Percentiles rank a stretch among this genome's conserved stretches.
Evolutionary conservation across 345 rosid genomes (phyloP).

Genomic region (Noccaea bulbosa): DNA sequence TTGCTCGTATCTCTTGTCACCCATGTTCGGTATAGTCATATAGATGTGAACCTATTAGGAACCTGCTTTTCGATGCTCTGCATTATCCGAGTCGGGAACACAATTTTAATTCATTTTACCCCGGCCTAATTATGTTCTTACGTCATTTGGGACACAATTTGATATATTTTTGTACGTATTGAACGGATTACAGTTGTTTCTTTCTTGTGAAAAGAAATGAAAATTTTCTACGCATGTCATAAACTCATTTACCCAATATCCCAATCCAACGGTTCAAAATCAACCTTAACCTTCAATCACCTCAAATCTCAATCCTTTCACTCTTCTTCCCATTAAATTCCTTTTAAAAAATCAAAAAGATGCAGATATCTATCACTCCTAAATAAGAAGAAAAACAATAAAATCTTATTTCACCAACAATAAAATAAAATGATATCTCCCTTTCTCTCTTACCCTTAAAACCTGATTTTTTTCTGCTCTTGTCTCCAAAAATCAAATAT

Average conservation of each 20-base stretch:
- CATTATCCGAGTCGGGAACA: no score
- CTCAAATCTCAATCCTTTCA: not conserved
- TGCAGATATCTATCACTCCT: slow-evolving; percentile 30
- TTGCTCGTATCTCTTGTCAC: no score
- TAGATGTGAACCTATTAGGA: no score
- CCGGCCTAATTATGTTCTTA: no score
- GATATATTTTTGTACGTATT: not conserved
- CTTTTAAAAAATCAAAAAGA: not conserved
- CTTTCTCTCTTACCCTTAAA: slow-evolving; percentile 23
- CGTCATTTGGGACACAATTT: slow-evolving; percentile 9
- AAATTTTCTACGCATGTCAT: not conserved
- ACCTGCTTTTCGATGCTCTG: no score
- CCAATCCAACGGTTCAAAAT: slow-evolving; percentile 46
- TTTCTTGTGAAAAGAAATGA: not conserved
- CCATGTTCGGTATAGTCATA: no score
- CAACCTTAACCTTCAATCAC: slow-evolving; percentile 46
- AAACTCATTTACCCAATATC: slow-evolving; percentile 15
- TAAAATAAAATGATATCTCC: slow-evolving; percentile 12
- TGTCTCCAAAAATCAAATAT: slow-evolving; percentile 15
- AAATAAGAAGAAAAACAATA: slow-evolving; percentile 28
- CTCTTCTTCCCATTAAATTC: slow-evolving; percentile 38
- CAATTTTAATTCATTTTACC: no score
- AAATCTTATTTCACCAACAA: slow-evolving; percentile 30
- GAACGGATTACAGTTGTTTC: not conserved
- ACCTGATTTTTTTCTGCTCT: slow-evolving; percentile 16